Evolutionary conservation across 495 filamentous ascomycete species (phyloP), one percentile per base, ranked within the genome.

Genomic region (Aspergillus coremiiformis): DNA sequence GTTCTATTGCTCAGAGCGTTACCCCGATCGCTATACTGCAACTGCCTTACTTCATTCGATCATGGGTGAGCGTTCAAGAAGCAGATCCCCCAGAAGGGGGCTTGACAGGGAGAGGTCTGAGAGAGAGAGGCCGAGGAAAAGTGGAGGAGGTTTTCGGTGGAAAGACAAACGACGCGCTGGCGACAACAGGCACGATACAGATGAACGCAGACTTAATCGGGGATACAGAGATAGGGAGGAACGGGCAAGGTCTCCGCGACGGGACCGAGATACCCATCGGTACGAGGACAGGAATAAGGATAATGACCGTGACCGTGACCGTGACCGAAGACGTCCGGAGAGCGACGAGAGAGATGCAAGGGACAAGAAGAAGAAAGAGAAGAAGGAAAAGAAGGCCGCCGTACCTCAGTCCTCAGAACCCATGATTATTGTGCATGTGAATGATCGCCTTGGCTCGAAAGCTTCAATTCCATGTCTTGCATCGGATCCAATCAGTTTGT

Each of bases 361-460:
- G 22, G 63, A 64, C n/a, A 66, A 65, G 44, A 62, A 59, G 21
- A 37, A 45, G 14, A 60, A 68, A 29, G 61, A 66, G 30, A 59
- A 65, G 44, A 67, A 66, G 39, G 65, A 72, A 53, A 56, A 72
- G 65, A 68, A 71, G 41, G 39, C 63, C 3, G 62, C 58, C 35
- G 53, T 47, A 12, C 63, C 61, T 14, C 61, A 66, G 35, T 65
- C 65, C 0, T 63, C 74, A 3, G 87, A 92, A 63, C 84, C 84
- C 27, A 91, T 95, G 86, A 96, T 95, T 49, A 79, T 93, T 20
- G 90, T 96, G 14, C 80, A 89, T 59, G 85, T 96, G 56, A 95
- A 96, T 63, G 91, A 96, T 70, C 80, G 91, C 22, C 72, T 96
- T 20, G 90, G 90, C 17, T 95, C 90, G 10, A 95, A 94, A 62